Evolutionary conservation across 2,329 filamentous ascomycete genomes (phyloP).

Genomic region (Colletotrichum lindemuthianum): DNA sequence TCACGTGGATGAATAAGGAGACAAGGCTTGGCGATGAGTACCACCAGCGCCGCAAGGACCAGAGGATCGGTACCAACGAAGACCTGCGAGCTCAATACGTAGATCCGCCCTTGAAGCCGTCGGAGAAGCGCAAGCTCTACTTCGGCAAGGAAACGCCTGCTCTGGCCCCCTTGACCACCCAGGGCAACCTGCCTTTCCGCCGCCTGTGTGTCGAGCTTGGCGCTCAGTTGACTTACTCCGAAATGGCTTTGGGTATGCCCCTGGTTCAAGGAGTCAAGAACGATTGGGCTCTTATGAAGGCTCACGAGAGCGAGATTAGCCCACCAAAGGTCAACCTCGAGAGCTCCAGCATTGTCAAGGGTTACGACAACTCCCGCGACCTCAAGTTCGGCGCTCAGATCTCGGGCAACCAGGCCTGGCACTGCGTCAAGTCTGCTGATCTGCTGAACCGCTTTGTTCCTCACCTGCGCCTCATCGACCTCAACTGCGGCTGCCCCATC

Average conservation of each 20-base stretch:
- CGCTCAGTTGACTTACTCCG: constrained; percentile 93
- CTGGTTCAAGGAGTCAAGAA: constrained; percentile 88
- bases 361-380: constrained; percentile 85
- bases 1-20: constrained; percentile 80
- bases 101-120: constrained; percentile 89
- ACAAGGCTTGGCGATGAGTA: constrained; percentile 49
- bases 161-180: constrained; percentile 93
- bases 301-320: constrained; percentile 82
- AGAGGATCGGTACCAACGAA: constrained; percentile 58
- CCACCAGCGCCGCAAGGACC: constrained; percentile 52
- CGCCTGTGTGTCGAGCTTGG: constrained; percentile 89
- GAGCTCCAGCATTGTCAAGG: constrained; percentile 67
- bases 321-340: constrained; percentile 74
- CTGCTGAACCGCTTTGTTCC: constrained; percentile 80
- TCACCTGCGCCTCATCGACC: constrained; percentile 86
- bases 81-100: constrained; percentile 83
- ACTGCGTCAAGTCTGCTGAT: constrained; percentile 89
- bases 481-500: constrained; percentile 98
- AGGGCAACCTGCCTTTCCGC: constrained; percentile 95
- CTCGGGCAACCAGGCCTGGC: constrained; percentile 90
- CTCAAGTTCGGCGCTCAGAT: constrained; percentile 93
- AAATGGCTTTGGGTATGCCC: constrained; percentile 95
- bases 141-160: constrained; percentile 94
- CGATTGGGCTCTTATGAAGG: constrained; percentile 96
- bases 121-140: constrained; percentile 93